Evolutionary conservation across 371 early-diverging fungal genomes (phyloP).

Genomic region (Mucor irregularis): DNA sequence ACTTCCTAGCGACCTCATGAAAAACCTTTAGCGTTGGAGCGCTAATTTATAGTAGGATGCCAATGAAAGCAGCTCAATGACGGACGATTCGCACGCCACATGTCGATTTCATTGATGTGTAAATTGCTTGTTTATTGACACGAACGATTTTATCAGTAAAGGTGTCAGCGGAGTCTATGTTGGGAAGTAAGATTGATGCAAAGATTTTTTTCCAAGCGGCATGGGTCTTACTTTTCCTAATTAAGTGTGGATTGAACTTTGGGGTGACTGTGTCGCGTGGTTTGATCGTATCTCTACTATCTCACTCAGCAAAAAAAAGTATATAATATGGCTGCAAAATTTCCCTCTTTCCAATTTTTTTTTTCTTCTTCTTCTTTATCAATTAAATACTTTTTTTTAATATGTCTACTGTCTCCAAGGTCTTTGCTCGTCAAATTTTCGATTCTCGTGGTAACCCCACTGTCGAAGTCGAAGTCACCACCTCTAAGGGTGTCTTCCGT

Average conservation of each 20-base stretch:
- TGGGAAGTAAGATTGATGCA: conserved; percentile 7
- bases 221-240: conserved; percentile 17
- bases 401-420: conserved; percentile 65
- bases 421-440: conserved; percentile 98
- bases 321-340: not conserved
- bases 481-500: conserved; percentile 86
- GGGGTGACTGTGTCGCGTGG: conserved; percentile 11
- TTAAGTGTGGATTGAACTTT: conserved; percentile 1
- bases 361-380: not conserved
- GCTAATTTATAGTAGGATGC: too few species aligned
- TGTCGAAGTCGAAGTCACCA: conserved; percentile 97
- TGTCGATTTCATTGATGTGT: too few species aligned
- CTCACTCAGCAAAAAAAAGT: conserved; percentile 3
- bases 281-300: conserved; percentile 12
- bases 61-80: too few species aligned
- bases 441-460: conserved; percentile 99
- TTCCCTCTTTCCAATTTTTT: not conserved
- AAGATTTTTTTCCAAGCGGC: conserved; percentile 12
- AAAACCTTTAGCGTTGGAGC: too few species aligned
- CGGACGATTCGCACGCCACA: too few species aligned
- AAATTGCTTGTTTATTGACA: too few species aligned
- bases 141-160: not conserved
- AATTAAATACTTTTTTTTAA: conserved; percentile 11
- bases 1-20: too few species aligned
- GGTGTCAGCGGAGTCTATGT: conserved; percentile 6